These are phyloP conservation scores for Persicaria tinctoria DNA, from an alignment of 148 eudicot genomes.

Conservation along the genomic window DNA sequence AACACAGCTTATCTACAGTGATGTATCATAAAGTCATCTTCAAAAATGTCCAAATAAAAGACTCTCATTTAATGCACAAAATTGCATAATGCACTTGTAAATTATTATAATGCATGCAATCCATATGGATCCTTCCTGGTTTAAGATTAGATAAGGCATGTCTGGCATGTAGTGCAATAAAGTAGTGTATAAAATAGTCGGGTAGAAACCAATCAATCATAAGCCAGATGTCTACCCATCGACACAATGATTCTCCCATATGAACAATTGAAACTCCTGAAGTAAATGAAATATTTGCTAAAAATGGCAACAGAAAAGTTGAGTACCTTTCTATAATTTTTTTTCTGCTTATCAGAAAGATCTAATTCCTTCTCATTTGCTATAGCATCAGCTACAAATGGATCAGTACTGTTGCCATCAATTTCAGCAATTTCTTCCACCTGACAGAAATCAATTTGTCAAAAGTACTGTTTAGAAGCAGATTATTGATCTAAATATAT, in stretches of 20 bases:
- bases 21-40: too few relatives aligned
- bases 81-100: too few relatives aligned
- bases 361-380: constrained; percentile 63
- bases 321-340: constrained; percentile 70
- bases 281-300: background rate
- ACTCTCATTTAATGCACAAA: too few relatives aligned
- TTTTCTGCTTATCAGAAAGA: constrained; percentile 74
- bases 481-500: background rate
- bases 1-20: too few relatives aligned
- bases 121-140: too few relatives aligned
- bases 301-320: background rate
- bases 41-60: too few relatives aligned
- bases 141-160: too few relatives aligned
- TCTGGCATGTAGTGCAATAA: too few relatives aligned
- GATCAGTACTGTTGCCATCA: constrained; percentile 57
- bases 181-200: too few relatives aligned
- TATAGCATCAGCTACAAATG: constrained; percentile 83
- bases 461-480: background rate
- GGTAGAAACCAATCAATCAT: background rate
- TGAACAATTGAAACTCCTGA: background rate
- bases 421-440: constrained; percentile 97
- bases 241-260: background rate
- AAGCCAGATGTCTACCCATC: background rate
- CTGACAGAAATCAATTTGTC: constrained; percentile 24
- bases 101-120: too few relatives aligned